These are phyloP conservation scores for Chlamydomonas sp. DNA, from an alignment of 139 green algal genomes.

Conservation along the genomic window DNA sequence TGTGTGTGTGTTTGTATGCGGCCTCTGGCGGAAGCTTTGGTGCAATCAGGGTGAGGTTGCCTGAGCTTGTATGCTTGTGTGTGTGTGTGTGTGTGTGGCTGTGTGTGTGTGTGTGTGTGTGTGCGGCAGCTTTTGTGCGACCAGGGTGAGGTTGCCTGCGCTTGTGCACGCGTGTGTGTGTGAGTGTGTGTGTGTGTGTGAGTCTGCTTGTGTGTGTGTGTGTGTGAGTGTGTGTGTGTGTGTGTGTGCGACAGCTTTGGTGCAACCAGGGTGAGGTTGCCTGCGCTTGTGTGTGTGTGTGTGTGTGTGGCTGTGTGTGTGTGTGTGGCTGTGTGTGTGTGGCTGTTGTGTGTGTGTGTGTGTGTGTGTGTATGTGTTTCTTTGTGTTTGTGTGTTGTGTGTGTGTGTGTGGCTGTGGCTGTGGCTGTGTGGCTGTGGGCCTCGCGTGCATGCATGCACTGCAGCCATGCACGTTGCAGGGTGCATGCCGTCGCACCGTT, in stretches of 20 bases:
- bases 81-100: neutral
- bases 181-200: neutral
- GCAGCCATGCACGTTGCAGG: neutral
- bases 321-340: neutral
- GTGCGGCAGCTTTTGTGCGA: too few relatives aligned
- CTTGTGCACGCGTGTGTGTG: too few relatives aligned
- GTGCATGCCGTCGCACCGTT: slow-evolving; percentile 10
- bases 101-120: neutral
- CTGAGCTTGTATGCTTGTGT: slow-evolving; percentile 12
- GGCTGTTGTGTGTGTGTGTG: too few relatives aligned
- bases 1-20: slow-evolving; percentile 10
- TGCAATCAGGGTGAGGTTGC: slow-evolving; percentile 22
- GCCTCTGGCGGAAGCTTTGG: slow-evolving; percentile 25
- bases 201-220: neutral
- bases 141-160: neutral
- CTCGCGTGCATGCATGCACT: neutral
- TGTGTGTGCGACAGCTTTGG: too few relatives aligned
- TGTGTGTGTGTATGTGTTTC: too few relatives aligned
- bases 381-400: too few relatives aligned
- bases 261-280: neutral
- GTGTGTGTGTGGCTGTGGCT: too few relatives aligned
- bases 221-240: neutral
- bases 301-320: slow-evolving; percentile 2
- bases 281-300: slow-evolving; percentile 4
- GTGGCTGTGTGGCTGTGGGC: too few relatives aligned